Base-by-base conservation (phyloP, 306 rosid genomes). In the Purshia tridentata region DNA sequence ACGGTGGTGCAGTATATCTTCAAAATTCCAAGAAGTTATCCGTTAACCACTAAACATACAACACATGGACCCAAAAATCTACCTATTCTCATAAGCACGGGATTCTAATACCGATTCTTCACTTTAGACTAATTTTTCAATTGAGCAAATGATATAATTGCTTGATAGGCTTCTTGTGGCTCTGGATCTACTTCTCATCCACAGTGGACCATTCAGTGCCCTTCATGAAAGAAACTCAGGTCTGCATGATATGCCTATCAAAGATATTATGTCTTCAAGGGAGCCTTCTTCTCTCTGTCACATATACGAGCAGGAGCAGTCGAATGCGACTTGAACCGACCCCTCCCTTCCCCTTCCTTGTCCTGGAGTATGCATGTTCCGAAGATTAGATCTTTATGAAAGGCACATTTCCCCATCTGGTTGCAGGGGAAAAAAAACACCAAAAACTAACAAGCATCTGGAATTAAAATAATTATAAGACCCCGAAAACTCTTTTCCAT, bases 221-320 rank as follows among this genome's bases (percentile, higher is more conserved):
- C 78, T 63, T 69, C 73, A 51, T 13, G 54, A 41, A 69, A 69
- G 73, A 71, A 76, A 69, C 70, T 61, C 71, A 48, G 73, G 73
- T 72, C 63, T 29, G 39, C 77, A 65, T 29, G 77, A n/a, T 12
- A 48, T 9, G 48, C 15, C 23, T 46, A 51, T 60, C 69, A 6
- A 37, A 39, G 58, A 52, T 29, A 50, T 81, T 75, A 95, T 65
- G 88, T 84, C 83, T 90, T 95, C 74, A 95, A 65, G 16, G 99
- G 99, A 62, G 98, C 99, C 87, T 95, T 92, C 88, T 95, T 95
- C 87, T 88, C 96, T 89, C 98, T 85, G 88, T 95, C 99, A 22
- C 89, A 85, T 75, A 95, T 95, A 57, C 99, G 83, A 81, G 99
- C 96, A 61, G 99, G 98, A 16, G 89, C 98, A 0, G 75, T 90